These are phyloP conservation scores for Vicia sativa DNA, from an alignment of 306 rosid species.

Conservation along the genomic window DNA sequence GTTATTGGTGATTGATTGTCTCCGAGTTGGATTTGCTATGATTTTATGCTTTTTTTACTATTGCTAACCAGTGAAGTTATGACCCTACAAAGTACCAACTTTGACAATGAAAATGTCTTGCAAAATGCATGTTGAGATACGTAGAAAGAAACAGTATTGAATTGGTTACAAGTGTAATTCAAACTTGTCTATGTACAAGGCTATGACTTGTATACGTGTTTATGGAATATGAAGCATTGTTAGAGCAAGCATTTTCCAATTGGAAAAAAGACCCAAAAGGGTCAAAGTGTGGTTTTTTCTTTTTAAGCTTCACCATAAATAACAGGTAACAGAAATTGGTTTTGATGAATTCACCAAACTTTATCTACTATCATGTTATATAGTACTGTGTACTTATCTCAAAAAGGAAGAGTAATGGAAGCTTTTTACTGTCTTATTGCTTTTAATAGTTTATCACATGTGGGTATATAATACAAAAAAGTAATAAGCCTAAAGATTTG, in stretches of 20 bases:
- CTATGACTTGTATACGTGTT: constrained; percentile 15
- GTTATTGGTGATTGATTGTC: constrained; percentile 20
- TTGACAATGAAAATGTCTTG: constrained; percentile 28
- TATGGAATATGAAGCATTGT: constrained; percentile 37
- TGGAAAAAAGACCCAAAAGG: too few relatives aligned
- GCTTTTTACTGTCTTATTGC: constrained; percentile 24
- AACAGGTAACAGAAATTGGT: too few relatives aligned
- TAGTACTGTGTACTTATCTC: background rate
- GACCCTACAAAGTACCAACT: constrained; percentile 36
- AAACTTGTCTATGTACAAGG: constrained; percentile 30
- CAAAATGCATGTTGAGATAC: constrained; percentile 43
- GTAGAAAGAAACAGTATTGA: constrained; percentile 8
- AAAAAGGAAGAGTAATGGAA: constrained; percentile 5
- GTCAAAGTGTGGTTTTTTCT: too few relatives aligned
- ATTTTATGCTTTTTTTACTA: constrained; percentile 32
- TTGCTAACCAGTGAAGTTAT: constrained; percentile 3
- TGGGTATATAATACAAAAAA: background rate
- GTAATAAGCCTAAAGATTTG: background rate
- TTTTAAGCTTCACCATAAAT: too few relatives aligned
- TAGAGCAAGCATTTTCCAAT: background rate
- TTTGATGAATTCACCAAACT: constrained; percentile 20
- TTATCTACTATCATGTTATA: background rate
- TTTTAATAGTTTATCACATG: constrained; percentile 13
- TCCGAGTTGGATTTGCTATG: background rate
- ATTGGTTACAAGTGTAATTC: constrained; percentile 27